Conservation (phyloP, 2,329 filamentous ascomycete species). For the Colletotrichum gloeosporioides region DNA sequence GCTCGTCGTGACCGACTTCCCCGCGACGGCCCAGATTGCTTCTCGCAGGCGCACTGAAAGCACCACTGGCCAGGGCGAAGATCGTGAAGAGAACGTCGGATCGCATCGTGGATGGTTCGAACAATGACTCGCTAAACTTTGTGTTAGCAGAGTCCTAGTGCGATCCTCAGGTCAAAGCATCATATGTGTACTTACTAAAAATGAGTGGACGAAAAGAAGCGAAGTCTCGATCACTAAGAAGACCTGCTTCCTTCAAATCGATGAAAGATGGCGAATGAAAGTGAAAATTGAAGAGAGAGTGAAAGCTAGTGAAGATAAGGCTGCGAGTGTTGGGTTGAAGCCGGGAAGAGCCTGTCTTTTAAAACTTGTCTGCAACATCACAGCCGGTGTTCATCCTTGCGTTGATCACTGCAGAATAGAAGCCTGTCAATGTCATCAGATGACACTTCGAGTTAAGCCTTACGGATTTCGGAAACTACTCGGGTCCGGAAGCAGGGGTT, state of each 20-base stretch:
- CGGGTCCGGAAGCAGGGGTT: neutral
- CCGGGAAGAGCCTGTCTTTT: neutral
- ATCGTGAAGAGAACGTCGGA: neutral
- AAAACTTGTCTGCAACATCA: neutral
- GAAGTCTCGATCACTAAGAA: neutral
- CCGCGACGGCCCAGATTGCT: neutral
- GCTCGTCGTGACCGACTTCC: neutral
- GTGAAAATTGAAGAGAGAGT: neutral
- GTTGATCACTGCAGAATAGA: neutral
- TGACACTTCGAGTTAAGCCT: neutral
- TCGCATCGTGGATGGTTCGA: neutral
- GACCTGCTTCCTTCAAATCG: neutral
- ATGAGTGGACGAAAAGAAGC: neutral
- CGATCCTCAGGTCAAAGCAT: neutral
- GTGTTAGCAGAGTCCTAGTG: neutral
- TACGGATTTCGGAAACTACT: neutral
- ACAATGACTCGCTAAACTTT: neutral
- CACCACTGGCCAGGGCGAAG: neutral
- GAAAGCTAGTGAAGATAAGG: neutral
- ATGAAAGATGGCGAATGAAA: neutral
- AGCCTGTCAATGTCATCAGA: neutral
- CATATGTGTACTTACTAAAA: neutral
- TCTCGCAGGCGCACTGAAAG: neutral
- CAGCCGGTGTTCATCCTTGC: neutral
- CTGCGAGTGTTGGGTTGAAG: neutral